Conservation (phyloP, 2,329 filamentous ascomycete genomes). For the Metarhizium robertsii region DNA sequence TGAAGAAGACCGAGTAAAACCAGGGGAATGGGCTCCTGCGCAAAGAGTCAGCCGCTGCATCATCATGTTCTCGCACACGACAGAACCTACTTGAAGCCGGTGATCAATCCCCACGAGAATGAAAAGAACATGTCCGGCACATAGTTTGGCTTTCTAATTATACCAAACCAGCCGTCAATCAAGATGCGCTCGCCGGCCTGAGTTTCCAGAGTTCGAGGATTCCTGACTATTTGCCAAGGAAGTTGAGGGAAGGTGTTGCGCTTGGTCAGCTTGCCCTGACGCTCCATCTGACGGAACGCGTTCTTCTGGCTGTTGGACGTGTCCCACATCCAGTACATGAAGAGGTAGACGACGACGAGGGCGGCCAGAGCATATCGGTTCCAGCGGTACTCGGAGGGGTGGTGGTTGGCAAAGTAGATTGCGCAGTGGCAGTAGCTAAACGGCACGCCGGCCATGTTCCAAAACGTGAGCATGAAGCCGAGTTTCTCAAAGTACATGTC, state of each 20-base stretch:
- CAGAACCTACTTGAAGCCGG: conserved; percentile 30
- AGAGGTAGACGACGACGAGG: conserved; percentile 61
- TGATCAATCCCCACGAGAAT: conserved; percentile 37
- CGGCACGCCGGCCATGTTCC: conserved; percentile 86
- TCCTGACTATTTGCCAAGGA: conserved; percentile 74
- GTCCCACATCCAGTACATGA: conserved; percentile 85
- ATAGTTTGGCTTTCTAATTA: conserved; percentile 53
- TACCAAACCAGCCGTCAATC: conserved; percentile 74
- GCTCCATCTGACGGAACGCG: conserved; percentile 70
- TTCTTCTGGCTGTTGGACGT: conserved; percentile 90
- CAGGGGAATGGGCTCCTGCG: conserved; percentile 65
- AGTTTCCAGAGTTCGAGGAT: conserved; percentile 68
- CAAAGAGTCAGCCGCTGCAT: background rate
- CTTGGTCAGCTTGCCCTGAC: conserved; percentile 50
- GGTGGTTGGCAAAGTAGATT: conserved; percentile 75
- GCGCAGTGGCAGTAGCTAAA: conserved; percentile 89
- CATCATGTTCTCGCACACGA: background rate
- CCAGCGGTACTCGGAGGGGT: conserved; percentile 67
- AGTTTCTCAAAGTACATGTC: conserved; percentile 96
- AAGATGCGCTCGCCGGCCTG: conserved; percentile 60
- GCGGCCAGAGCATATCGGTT: conserved; percentile 55
- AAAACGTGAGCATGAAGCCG: conserved; percentile 95
- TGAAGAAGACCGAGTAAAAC: conserved; percentile 82
- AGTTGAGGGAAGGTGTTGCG: conserved; percentile 80
- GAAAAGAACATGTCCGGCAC: conserved; percentile 38